Evolutionary conservation across 1,284 basidiomycete species (phyloP), one percentile per base, ranked within the genome.

Genomic region (Earliella scabrosa): DNA sequence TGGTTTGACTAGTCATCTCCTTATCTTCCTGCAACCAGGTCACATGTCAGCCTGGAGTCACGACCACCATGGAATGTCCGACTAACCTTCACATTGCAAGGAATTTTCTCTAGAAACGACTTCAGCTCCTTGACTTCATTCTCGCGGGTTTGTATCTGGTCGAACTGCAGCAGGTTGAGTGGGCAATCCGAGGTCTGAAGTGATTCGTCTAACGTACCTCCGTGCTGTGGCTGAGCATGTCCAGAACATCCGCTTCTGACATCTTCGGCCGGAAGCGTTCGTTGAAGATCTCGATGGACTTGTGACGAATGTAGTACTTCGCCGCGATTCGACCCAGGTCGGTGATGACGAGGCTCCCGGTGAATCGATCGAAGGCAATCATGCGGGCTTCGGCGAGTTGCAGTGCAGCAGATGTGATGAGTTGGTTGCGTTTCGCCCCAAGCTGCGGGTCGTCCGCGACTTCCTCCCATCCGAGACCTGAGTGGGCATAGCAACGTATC

Each of bases 241-340:
- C 82, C 45, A 99, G 81, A 23, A 95, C 85, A 72, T 99, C 96
- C 2, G 96, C 97, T 72, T 99, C 97, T 13, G 90, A 87, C 95
- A 99, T 98, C 57, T 78, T 85, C 1, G 88, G 82, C 52, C 85
- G 82, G 74, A 99, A 94, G 60, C 85, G 75, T 61, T 86, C 75
- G 75, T 95, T 95, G 80, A 97, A 99, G 3, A 92, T 84, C 70
- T 95, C 93, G 34, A 99, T 89, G 1, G 95, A 96, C 48, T 85
- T 78, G 72, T 93, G 79, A 32, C 90, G 85, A 63, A 99, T 91
- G 74, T 99, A 99, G 74, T 98, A 99, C 70, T 92, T 95, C 2
- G 97, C 95, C 0, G 97, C 96, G 64, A 99, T 97, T 57, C 95
- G 82, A 14, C 97, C 97, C 3, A 98, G 75, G 64, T 98, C 95